Evolutionary conservation across 257 asterid genomes (phyloP).

Genomic region (Capsicum chinense): DNA sequence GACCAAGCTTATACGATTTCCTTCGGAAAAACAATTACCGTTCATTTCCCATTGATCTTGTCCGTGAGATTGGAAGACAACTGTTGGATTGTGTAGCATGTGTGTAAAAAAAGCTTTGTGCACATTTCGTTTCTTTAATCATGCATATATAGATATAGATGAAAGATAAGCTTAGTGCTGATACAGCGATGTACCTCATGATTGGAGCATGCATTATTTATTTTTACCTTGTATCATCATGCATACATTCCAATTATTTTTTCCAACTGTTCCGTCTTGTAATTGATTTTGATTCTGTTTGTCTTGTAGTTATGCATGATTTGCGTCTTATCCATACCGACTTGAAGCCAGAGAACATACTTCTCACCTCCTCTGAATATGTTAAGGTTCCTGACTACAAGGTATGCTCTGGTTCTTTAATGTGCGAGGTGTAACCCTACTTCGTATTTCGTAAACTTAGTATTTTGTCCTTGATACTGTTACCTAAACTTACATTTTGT

Average conservation of each 20-base stretch:
- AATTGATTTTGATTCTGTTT: not conserved
- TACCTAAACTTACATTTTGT: not conserved
- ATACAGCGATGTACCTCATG: not conserved
- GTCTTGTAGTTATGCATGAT: conserved; percentile 87
- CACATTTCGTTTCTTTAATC: conserved; percentile 7
- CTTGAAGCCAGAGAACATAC: conserved; percentile 95
- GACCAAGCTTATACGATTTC: conserved; percentile 99
- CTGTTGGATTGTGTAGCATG: conserved; percentile 99
- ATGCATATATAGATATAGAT: not conserved
- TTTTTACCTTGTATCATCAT: not conserved
- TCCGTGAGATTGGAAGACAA: conserved; percentile 99
- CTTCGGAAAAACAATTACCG: conserved; percentile 99
- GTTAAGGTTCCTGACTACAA: conserved; percentile 79
- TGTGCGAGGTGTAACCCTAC: not conserved
- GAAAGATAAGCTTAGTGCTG: not conserved
- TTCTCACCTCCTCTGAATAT: conserved; percentile 78
- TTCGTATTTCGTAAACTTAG: not conserved
- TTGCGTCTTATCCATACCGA: conserved; percentile 89
- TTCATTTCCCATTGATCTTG: conserved; percentile 97
- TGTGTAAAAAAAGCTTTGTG: conserved; percentile 60
- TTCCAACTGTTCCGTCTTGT: no score
- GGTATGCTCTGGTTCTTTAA: conserved; percentile 49
- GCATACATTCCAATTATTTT: not conserved
- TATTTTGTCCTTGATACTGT: not conserved
- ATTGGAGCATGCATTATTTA: not conserved